Evolutionary conservation across 169 alveolate genomes (phyloP).

Genomic region (Toxoplasma gondii): DNA sequence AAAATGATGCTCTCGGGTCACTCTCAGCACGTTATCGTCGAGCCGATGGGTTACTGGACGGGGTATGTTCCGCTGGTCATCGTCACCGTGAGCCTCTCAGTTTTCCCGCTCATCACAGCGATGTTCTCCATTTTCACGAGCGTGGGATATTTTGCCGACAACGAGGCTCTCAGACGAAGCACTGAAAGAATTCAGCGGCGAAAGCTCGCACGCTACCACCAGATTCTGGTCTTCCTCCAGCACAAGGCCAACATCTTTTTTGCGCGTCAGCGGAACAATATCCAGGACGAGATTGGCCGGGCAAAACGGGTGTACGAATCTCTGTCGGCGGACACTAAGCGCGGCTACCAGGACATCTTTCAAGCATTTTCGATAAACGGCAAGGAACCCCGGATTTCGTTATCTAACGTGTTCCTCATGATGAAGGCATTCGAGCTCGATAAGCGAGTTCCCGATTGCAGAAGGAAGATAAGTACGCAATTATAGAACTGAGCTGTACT

Average conservation of each 20-base stretch:
- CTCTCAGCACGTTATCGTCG: slow-evolving; percentile 50
- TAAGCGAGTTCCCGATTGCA: slow-evolving; percentile 63
- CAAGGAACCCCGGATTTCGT: slow-evolving; percentile 36
- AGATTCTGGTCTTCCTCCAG: slow-evolving; percentile 49
- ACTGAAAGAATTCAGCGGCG: slow-evolving; percentile 32
- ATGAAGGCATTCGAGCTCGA: slow-evolving; percentile 44
- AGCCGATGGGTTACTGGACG: slow-evolving; percentile 60
- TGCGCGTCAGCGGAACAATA: slow-evolving; percentile 40
- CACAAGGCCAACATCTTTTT: slow-evolving; percentile 50
- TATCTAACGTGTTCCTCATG: slow-evolving; percentile 28
- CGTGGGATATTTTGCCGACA: slow-evolving; percentile 59
- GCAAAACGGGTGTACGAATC: slow-evolving; percentile 50
- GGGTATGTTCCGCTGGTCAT: slow-evolving; percentile 40
- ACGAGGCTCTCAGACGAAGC: slow-evolving; percentile 55
- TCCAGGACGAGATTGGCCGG: slow-evolving; percentile 29
- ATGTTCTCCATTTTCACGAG: slow-evolving; percentile 42
- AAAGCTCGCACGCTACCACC: slow-evolving; percentile 51
- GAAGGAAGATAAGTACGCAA: slow-evolving; percentile 45
- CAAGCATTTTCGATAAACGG: slow-evolving; percentile 53
- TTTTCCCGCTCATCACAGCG: slow-evolving; percentile 46
- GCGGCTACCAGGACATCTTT: slow-evolving; percentile 58
- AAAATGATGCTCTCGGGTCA: slow-evolving; percentile 62
- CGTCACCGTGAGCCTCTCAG: slow-evolving; percentile 30
- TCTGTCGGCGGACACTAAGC: slow-evolving; percentile 34
- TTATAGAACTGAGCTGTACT: background rate